These are phyloP conservation scores for Botrytis paeoniae DNA, from an alignment of 2,329 filamentous ascomycete genomes.

Conservation along the genomic window DNA sequence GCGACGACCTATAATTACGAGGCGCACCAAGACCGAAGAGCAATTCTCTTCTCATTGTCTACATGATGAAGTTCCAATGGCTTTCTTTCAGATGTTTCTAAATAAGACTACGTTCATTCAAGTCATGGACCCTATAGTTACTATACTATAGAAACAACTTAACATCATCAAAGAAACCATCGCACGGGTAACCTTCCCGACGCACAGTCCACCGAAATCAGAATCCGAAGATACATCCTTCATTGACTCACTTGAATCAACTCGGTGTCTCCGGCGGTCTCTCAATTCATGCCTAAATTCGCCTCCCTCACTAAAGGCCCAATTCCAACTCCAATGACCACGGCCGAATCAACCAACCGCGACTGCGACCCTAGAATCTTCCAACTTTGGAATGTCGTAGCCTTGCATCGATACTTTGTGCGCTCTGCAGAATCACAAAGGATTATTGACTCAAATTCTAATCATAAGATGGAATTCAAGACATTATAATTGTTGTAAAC, in stretches of 20 bases:
- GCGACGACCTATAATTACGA: neutral
- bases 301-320: neutral
- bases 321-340: neutral
- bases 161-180: neutral
- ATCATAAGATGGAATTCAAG: neutral
- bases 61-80: neutral
- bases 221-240: neutral
- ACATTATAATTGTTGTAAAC: neutral
- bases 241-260: neutral
- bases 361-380: slow-evolving; percentile 10
- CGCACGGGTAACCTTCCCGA: neutral
- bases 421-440: neutral
- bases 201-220: neutral
- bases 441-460: neutral
- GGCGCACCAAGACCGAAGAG: neutral
- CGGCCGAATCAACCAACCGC: neutral
- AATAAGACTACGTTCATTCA: neutral
- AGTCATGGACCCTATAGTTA: neutral
- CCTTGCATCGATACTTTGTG: neutral
- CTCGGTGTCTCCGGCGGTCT: neutral
- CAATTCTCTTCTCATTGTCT: neutral
- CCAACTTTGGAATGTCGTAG: neutral
- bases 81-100: neutral
- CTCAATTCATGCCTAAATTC: neutral
- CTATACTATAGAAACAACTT: neutral